Conservation (phyloP, 257 asterid genomes). For the Ballota nigra region DNA sequence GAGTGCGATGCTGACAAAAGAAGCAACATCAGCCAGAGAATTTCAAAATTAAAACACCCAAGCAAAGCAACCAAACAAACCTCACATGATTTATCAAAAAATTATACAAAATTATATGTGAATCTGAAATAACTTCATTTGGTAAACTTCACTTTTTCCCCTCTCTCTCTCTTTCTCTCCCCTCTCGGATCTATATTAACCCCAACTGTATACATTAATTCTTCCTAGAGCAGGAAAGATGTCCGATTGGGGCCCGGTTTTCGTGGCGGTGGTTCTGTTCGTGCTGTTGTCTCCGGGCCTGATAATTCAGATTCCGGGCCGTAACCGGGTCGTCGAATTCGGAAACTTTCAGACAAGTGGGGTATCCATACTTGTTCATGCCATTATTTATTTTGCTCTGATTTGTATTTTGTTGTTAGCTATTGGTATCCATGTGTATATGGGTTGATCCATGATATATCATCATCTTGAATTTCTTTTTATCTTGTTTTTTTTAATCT, state of each 20-base stretch:
- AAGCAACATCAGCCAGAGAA: conserved; percentile 13
- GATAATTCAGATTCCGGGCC: conserved; percentile 82
- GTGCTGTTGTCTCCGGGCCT: conserved; percentile 82
- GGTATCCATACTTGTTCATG: conserved; percentile 67
- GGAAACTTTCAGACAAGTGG: conserved; percentile 84
- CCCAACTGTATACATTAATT: no score
- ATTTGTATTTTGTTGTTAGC: conserved; percentile 81
- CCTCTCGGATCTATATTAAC: no score
- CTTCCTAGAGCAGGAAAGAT: conserved; percentile 34
- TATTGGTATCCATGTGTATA: conserved; percentile 65
- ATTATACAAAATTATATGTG: conserved; percentile 13
- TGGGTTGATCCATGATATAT: conserved; percentile 40
- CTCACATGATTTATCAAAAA: conserved; percentile 24
- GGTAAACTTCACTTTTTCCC: conserved; percentile 21
- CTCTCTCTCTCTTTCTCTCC: not conserved
- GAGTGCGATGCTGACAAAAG: conserved; percentile 11
- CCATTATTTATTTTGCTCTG: conserved; percentile 71
- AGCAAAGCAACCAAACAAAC: conserved; percentile 36
- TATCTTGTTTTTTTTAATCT: not conserved
- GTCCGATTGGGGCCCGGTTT: conserved; percentile 96
- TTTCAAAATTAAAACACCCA: conserved; percentile 24
- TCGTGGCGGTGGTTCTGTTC: conserved; percentile 82
- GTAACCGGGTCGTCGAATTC: conserved; percentile 66
- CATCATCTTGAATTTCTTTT: not conserved
- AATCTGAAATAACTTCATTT: conserved; percentile 36